Percentiles rank a stretch among this genome's conserved stretches.
Evolutionary conservation across 2,329 filamentous ascomycete genomes (phyloP).

Genomic region (Aspergillus niger): DNA sequence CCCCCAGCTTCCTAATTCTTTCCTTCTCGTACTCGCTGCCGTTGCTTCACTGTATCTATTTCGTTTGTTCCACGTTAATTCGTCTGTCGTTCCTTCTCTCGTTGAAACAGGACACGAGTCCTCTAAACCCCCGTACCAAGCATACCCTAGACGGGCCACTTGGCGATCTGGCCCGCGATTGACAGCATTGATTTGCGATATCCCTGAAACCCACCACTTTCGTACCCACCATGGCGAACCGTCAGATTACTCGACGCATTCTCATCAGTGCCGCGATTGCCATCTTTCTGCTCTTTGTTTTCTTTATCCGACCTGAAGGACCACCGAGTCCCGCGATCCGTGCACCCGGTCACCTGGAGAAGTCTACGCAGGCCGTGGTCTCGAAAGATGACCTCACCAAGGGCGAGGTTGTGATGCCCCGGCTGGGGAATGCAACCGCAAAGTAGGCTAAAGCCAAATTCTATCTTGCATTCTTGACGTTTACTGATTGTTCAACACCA

Average conservation of each 20-base stretch:
- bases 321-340: slow-evolving; percentile 42
- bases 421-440: slow-evolving; percentile 51
- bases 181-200: slow-evolving; percentile 1
- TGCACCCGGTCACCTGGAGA: slow-evolving; percentile 44
- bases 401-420: slow-evolving; percentile 50
- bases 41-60: background rate
- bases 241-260: slow-evolving; percentile 38
- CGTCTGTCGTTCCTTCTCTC: background rate
- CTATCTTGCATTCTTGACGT: background rate
- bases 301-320: slow-evolving; percentile 41
- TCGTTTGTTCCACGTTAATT: background rate
- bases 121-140: background rate
- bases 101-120: background rate
- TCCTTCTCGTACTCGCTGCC: background rate
- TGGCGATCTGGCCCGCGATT: slow-evolving; percentile 1
- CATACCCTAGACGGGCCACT: slow-evolving; percentile 3
- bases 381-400: slow-evolving; percentile 42
- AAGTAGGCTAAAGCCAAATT: slow-evolving; percentile 39
- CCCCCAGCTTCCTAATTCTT: background rate
- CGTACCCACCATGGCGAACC: slow-evolving; percentile 34
- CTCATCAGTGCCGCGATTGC: slow-evolving; percentile 35
- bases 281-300: slow-evolving; percentile 40
- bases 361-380: slow-evolving; percentile 27
- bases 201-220: slow-evolving; percentile 1
- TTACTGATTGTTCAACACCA: slow-evolving; percentile 13